phyloP scores from a whole-genome alignment of 306 rosid genomes.

The Vigna angularis region DNA sequence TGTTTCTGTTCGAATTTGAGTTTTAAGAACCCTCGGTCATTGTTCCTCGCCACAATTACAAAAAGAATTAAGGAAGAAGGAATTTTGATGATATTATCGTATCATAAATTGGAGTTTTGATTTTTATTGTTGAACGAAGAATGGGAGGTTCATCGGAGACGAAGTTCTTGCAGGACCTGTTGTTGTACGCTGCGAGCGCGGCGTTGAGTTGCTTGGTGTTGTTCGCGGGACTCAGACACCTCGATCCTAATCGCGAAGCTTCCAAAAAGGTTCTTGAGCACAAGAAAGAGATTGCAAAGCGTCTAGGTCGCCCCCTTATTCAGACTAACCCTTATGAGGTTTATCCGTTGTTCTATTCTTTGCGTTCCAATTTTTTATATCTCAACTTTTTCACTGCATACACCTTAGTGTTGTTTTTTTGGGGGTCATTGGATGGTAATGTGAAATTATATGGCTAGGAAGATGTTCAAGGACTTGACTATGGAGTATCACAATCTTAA shows the following conservation, averaged over 20 bases:
- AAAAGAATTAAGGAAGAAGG: no score
- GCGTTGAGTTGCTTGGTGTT: constrained; percentile 81
- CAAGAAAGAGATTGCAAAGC: constrained; percentile 88
- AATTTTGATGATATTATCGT: background rate
- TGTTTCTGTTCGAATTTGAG: background rate
- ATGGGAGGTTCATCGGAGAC: constrained; percentile 78
- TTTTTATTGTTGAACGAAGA: constrained; percentile 1
- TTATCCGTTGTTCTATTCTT: background rate
- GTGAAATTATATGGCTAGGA: background rate
- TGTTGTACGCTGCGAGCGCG: constrained; percentile 94
- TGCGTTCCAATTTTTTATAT: no score
- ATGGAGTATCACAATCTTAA: background rate
- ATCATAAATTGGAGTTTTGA: background rate
- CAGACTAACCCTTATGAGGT: constrained; percentile 95
- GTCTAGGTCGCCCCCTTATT: constrained; percentile 96
- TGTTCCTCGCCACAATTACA: background rate
- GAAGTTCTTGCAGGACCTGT: constrained; percentile 70
- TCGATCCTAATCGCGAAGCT: constrained; percentile 94
- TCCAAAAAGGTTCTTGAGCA: constrained; percentile 88
- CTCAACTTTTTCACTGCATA: background rate
- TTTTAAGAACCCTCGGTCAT: background rate
- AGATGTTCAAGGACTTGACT: background rate
- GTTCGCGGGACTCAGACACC: constrained; percentile 77
- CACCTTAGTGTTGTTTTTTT: background rate
- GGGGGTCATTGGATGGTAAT: background rate